Evolutionary conservation across 495 filamentous ascomycete genomes (phyloP).

Genomic region (Geopyxis carbonaria): DNA sequence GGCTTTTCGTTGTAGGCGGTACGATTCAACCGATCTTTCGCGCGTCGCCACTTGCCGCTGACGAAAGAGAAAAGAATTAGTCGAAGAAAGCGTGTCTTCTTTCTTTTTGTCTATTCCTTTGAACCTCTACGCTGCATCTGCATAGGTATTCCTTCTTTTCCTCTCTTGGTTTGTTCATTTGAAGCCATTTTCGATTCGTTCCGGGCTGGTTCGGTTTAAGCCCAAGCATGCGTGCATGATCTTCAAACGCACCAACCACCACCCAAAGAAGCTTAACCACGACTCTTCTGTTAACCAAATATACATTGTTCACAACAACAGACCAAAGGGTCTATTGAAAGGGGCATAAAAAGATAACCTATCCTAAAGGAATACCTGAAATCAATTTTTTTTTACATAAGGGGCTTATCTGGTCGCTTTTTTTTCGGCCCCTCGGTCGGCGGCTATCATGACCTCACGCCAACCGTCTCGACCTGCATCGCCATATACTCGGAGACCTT

Average conservation of each 20-base stretch:
- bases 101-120: too few species aligned
- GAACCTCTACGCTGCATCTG: too few species aligned
- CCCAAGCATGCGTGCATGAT: constrained; percentile 5
- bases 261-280: constrained; percentile 5
- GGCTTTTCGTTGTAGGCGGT: too few species aligned
- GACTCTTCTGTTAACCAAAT: constrained; percentile 4
- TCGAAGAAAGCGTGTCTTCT: constrained; percentile 6
- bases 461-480: constrained; percentile 8
- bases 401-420: background rate
- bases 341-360: background rate
- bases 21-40: constrained; percentile 7
- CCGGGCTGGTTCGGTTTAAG: too few species aligned
- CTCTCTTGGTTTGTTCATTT: background rate
- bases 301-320: constrained; percentile 1
- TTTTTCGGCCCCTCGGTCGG: constrained; percentile 1
- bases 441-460: constrained; percentile 6
- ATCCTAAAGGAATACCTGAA: background rate
- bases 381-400: constrained; percentile 1
- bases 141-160: too few species aligned
- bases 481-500: constrained; percentile 16
- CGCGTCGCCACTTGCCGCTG: background rate
- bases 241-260: constrained; percentile 5
- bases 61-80: background rate
- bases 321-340: background rate
- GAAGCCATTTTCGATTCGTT: background rate